These are phyloP conservation scores for Madurella mycetomatis DNA, from an alignment of 2,329 filamentous ascomycete genomes.

Conservation along the genomic window DNA sequence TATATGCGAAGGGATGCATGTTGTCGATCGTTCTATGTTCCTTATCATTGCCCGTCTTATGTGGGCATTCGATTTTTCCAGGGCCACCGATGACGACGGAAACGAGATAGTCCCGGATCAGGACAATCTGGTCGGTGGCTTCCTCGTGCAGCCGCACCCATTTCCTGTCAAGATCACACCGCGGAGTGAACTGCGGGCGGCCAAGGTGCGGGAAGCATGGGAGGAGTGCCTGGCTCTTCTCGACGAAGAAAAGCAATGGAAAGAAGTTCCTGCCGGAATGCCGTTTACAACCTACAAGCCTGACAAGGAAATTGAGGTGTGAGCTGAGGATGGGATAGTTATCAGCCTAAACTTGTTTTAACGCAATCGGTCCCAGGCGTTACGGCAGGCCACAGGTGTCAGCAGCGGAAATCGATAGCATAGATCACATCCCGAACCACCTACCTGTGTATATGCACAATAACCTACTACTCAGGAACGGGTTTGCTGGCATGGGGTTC, in stretches of 20 bases:
- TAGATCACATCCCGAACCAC: too few species aligned
- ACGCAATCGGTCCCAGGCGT: too few species aligned
- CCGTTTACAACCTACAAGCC: background rate
- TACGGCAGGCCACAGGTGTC: too few species aligned
- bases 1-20: slow-evolving; percentile 54
- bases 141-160: slow-evolving; percentile 37
- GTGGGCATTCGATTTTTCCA: slow-evolving; percentile 37
- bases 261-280: slow-evolving; percentile 4
- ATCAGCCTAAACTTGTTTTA: too few species aligned
- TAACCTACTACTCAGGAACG: too few species aligned
- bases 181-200: slow-evolving; percentile 28
- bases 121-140: slow-evolving; percentile 35
- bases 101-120: slow-evolving; percentile 32
- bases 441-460: too few species aligned
- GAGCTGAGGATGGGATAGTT: background rate
- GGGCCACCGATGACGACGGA: slow-evolving; percentile 26
- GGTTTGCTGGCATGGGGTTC: too few species aligned
- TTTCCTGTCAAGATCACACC: slow-evolving; percentile 33
- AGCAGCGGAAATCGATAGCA: too few species aligned
- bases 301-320: background rate
- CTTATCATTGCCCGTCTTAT: slow-evolving; percentile 43
- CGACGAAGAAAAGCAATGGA: slow-evolving; percentile 18
- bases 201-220: slow-evolving; percentile 19
- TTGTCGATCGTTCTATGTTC: slow-evolving; percentile 45
- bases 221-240: slow-evolving; percentile 4